phyloP scores from a whole-genome alignment of 345 rosid genomes.

The Limnanthes douglasii region DNA sequence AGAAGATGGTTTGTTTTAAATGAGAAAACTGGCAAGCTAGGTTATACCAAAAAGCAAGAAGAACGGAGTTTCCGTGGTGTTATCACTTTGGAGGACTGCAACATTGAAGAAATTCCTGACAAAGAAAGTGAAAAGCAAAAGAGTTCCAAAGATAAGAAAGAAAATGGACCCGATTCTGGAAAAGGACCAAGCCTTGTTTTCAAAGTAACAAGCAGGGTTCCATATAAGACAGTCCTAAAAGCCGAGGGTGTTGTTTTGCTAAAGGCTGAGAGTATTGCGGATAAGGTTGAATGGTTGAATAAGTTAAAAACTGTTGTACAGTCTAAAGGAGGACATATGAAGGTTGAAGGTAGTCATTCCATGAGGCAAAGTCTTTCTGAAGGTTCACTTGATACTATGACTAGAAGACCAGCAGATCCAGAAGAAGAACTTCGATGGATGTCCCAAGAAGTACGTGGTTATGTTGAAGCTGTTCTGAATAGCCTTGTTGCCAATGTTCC shows the following conservation, averaged over 20 bases:
- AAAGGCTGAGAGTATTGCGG: conserved; percentile 79
- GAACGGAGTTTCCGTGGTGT: conserved; percentile 85
- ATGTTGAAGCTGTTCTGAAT: conserved; percentile 89
- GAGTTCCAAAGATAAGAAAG: conserved; percentile 71
- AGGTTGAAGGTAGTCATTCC: conserved; percentile 24
- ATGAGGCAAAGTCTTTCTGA: conserved; percentile 89
- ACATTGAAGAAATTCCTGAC: conserved; percentile 62
- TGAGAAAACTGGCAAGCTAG: conserved; percentile 92
- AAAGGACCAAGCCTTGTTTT: conserved; percentile 58
- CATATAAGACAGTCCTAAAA: conserved; percentile 81
- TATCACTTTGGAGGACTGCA: conserved; percentile 84
- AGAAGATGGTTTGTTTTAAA: conserved; percentile 91
- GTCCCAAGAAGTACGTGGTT: conserved; percentile 97
- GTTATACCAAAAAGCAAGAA: conserved; percentile 90
- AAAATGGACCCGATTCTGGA: conserved; percentile 68
- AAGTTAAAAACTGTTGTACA: conserved; percentile 58
- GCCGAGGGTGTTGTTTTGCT: conserved; percentile 73
- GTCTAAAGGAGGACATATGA: conserved; percentile 49
- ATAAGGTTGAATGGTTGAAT: conserved; percentile 80
- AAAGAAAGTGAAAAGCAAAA: conserved; percentile 64
- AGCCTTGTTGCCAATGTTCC: conserved; percentile 92
- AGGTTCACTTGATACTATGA: conserved; percentile 88
- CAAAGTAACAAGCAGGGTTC: conserved; percentile 80
- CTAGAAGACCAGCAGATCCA: conserved; percentile 68
- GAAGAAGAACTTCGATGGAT: conserved; percentile 97